Conservation (phyloP, 2,329 filamentous ascomycete genomes). For the Colletotrichum zoysiae region DNA sequence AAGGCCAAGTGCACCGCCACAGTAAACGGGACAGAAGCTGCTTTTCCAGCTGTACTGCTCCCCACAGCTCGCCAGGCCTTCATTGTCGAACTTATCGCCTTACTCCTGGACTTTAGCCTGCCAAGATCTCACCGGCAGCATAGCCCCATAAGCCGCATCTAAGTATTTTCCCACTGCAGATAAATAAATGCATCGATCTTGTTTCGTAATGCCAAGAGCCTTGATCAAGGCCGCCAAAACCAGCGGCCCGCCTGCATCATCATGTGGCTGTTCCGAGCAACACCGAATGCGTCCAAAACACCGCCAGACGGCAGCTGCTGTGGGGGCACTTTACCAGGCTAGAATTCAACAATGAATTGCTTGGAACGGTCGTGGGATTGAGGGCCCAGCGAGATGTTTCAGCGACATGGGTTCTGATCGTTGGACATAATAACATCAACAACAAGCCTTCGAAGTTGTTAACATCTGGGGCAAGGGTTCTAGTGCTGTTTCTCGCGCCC, state of each 20-base stretch:
- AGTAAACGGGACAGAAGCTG: not conserved
- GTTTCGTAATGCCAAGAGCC: not conserved
- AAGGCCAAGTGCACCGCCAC: not conserved
- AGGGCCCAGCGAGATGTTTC: not conserved
- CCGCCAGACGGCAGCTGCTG: not conserved
- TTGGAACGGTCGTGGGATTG: not conserved
- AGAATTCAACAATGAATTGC: not conserved
- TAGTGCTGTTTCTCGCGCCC: not conserved
- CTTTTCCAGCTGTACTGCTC: not conserved
- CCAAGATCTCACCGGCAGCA: constrained; percentile 5
- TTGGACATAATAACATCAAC: not conserved
- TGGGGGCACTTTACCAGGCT: not conserved
- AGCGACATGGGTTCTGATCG: not conserved
- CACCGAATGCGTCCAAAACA: not conserved
- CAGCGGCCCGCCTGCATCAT: not conserved
- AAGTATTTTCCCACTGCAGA: constrained; percentile 14
- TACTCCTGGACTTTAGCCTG: not conserved
- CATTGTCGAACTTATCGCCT: not conserved
- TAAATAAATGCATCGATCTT: not conserved
- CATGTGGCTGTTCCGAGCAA: not conserved
- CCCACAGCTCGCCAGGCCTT: no score
- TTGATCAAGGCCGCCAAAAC: not conserved
- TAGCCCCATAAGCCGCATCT: constrained; percentile 22
- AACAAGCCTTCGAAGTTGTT: not conserved
- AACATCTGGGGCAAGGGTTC: not conserved